Base-by-base conservation (phyloP, 805 yeast genomes). In the Starmerella cellae region DNA sequence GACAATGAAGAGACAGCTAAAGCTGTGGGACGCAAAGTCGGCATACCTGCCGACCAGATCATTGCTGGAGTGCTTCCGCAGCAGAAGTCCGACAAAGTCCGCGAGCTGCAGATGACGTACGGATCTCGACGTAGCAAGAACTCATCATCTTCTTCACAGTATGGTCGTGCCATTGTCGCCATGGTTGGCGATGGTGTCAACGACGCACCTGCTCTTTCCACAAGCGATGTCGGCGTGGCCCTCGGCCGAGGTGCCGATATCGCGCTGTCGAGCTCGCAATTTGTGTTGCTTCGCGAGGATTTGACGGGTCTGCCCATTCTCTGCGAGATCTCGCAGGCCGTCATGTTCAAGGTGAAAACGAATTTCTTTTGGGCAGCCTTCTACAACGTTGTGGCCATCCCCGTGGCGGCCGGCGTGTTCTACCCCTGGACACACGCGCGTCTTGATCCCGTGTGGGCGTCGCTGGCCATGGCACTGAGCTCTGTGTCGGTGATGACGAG, bases 361-460 rank as follows among this genome's bases (percentile, higher is more conserved):
- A 91, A 91, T 59, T 82, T 88, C 52, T 59, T 81, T 43, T 82
- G 95, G 80, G 95, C 97, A 1, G 71, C 79, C 8, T 64, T 84
- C 34, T 88, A 88, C 62, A 88, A 88, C 55, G 33, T 81, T 16
- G 64, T 82, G 23, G 88, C 91, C 79, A 69, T 88, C 28, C 98
- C 97, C 2, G 71, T 88, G 51, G 95, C 97, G 0, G 88, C 93
- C 78, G 96, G 96, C 1, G 71, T 79, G n/a, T 67, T 88, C 42
- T 70, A 77, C 38, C 94, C 94, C 2, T 75, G 79, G 62, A 78
- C 81, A 29, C 67, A 83, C 38, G 72, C 79, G 41, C 54, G 68
- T 13, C 63, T 87, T 51, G 82, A 83, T 39, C 98, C 97, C 2
- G 77, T 83, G 58, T 73, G 83, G 56, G 97, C 97, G 1, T 84